A percentile compares a stretch with the other conserved stretches of the same genome.
These are phyloP conservation scores for Aphelidium insulamus DNA, from an alignment of 371 early-diverging fungal species.

Conservation along the genomic window DNA sequence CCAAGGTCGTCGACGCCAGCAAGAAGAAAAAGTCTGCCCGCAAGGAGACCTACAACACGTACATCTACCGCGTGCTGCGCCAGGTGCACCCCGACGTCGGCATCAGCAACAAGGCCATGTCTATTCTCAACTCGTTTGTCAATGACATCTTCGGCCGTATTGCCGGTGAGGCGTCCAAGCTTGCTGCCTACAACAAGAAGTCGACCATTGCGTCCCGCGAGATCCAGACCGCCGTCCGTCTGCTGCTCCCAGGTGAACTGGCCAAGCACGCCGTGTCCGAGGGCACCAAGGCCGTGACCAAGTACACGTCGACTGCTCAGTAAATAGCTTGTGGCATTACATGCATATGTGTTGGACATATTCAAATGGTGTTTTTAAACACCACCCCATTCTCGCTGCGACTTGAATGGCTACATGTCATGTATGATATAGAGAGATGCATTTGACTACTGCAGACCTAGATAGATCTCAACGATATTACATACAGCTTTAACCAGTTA, in stretches of 20 bases:
- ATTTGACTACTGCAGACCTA: too few species aligned
- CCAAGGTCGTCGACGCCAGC: conserved; percentile 22
- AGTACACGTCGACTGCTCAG: conserved; percentile 85
- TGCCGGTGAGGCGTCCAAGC: conserved; percentile 69
- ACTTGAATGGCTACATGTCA: too few species aligned
- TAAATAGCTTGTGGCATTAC: too few species aligned
- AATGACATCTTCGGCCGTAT: conserved; percentile 92
- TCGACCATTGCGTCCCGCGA: conserved; percentile 87
- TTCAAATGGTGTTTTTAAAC: too few species aligned
- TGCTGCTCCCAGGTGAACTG: conserved; percentile 83
- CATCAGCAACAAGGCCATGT: conserved; percentile 97
- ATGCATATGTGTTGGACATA: too few species aligned
- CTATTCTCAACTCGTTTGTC: conserved; percentile 92
- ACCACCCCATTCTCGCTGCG: too few species aligned
- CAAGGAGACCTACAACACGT: conserved; percentile 80
- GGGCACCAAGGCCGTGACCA: conserved; percentile 93
- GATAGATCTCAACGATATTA: too few species aligned
- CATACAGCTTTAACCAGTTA: too few species aligned
- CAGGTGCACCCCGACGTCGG: conserved; percentile 95
- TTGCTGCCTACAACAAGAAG: conserved; percentile 78
- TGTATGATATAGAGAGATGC: too few species aligned
- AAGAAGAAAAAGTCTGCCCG: conserved; percentile 39
- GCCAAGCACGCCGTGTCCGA: conserved; percentile 94
- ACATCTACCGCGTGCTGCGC: conserved; percentile 91
- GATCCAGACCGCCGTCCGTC: conserved; percentile 82